Evolutionary conservation across 176 grass and related monocot genomes (phyloP).

Genomic region (Avena eriantha): DNA sequence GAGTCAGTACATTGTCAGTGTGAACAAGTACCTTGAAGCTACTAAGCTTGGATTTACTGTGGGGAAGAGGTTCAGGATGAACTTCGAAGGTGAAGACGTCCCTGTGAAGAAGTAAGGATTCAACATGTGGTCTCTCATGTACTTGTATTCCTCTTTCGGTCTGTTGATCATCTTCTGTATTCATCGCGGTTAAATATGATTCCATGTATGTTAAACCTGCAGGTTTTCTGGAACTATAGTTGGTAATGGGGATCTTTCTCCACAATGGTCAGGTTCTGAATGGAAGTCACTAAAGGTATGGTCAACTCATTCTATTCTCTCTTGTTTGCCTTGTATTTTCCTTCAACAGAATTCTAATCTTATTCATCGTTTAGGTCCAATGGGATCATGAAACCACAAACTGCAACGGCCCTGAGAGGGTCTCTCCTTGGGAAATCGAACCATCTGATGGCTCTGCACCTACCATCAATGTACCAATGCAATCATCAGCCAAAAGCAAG

Average conservation of each 20-base stretch:
- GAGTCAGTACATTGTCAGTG: conserved; percentile 87
- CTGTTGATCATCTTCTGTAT: conserved; percentile 17
- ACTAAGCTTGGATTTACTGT: conserved; percentile 68
- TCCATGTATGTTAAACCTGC: conserved; percentile 6
- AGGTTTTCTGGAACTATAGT: conserved; percentile 92
- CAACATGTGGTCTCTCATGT: conserved; percentile 24
- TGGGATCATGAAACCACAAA: conserved; percentile 81
- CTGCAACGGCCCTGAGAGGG: conserved; percentile 70
- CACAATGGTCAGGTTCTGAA: conserved; percentile 84
- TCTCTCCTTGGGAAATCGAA: conserved; percentile 95
- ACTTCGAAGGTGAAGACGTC: conserved; percentile 95
- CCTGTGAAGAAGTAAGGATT: conserved; percentile 81
- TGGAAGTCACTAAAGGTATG: conserved; percentile 90
- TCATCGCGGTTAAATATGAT: conserved; percentile 14
- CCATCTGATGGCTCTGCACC: conserved; percentile 56
- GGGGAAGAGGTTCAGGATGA: conserved; percentile 96
- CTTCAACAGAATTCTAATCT: not conserved
- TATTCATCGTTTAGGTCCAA: conserved; percentile 60
- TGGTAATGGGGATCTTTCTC: conserved; percentile 67
- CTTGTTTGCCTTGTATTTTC: not conserved
- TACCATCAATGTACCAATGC: conserved; percentile 51
- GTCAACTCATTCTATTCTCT: not conserved
- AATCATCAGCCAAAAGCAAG: conserved; percentile 63
- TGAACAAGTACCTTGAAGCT: conserved; percentile 82
- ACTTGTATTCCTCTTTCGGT: conserved; percentile 35